phyloP scores from a whole-genome alignment of 2,329 filamentous ascomycete genomes.

The Cordyceps cateniannulata region DNA sequence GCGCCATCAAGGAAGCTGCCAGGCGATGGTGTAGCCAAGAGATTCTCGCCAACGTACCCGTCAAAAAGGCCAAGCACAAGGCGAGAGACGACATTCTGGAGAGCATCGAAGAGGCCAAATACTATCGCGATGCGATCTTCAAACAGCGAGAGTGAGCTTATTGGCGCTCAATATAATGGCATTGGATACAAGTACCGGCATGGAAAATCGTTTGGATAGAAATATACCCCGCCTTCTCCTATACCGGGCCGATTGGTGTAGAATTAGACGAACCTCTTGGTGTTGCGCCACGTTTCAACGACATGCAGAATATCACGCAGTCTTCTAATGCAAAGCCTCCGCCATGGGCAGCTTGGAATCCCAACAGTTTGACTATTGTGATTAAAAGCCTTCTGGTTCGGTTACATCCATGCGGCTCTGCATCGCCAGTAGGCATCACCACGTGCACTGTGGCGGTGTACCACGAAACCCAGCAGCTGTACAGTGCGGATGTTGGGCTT shows the following conservation, averaged over 20 bases:
- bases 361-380: not conserved
- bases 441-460: conserved; percentile 11
- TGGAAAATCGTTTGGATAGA: not conserved
- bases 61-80: conserved; percentile 63
- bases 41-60: conserved; percentile 30
- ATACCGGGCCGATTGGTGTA: too few relatives aligned
- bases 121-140: conserved; percentile 70
- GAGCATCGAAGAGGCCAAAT: conserved; percentile 86
- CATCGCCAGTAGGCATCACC: not conserved
- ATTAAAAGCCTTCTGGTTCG: not conserved
- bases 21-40: conserved; percentile 68
- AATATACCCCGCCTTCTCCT: not conserved
- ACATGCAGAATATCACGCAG: too few relatives aligned
- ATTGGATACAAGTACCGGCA: not conserved
- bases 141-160: conserved; percentile 4
- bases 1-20: conserved; percentile 83
- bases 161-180: not conserved
- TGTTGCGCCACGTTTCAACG: too few relatives aligned
- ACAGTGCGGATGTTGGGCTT: conserved; percentile 10
- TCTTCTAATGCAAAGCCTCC: too few relatives aligned
- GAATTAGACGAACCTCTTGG: too few relatives aligned
- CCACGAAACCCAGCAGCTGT: not conserved
- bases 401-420: not conserved
- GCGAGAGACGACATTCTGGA: conserved; percentile 87
- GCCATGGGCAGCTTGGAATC: not conserved